A percentile compares a stretch with the other conserved stretches of the same genome.
These are phyloP conservation scores for Aspergillus costaricaensis DNA, from an alignment of 2,329 filamentous ascomycete species.

Conservation along the genomic window DNA sequence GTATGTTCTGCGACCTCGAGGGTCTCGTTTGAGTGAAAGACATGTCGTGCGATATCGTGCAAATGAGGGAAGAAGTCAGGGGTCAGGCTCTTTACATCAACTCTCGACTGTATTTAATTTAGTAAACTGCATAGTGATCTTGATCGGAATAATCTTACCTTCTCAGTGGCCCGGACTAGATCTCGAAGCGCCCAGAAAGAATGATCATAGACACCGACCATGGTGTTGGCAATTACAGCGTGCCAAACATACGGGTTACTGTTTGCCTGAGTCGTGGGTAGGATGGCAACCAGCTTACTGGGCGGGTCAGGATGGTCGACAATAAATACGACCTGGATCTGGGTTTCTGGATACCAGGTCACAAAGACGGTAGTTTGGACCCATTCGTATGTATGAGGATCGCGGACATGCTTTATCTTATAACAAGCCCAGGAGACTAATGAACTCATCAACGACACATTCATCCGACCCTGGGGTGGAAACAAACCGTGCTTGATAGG, in stretches of 20 bases:
- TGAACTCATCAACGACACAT: background rate
- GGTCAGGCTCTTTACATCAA: constrained; percentile 3
- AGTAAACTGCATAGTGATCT: background rate
- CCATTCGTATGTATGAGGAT: constrained; percentile 21
- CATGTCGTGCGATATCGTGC: constrained; percentile 37
- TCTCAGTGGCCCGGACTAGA: constrained; percentile 33
- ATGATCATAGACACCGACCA: constrained; percentile 26
- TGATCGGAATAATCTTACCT: constrained; percentile 19
- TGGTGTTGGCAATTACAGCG: constrained; percentile 23
- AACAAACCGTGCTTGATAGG: background rate
- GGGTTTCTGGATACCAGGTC: constrained; percentile 18
- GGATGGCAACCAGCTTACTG: background rate
- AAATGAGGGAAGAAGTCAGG: constrained; percentile 30
- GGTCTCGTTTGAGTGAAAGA: constrained; percentile 35
- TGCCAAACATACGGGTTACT: constrained; percentile 29
- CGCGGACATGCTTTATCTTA: constrained; percentile 24
- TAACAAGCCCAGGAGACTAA: constrained; percentile 28
- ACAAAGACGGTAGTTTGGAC: constrained; percentile 24
- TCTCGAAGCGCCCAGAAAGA: constrained; percentile 35
- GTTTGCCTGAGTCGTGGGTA: background rate
- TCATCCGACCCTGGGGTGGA: background rate
- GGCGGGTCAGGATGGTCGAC: constrained; percentile 11
- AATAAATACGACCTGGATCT: constrained; percentile 17
- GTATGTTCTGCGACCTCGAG: constrained; percentile 36
- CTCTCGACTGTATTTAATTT: constrained; percentile 9